A percentile compares a stretch with the other conserved stretches of the same genome.
Conservation (phyloP, 2,329 filamentous ascomycete species). For the Cordyceps militaris region DNA sequence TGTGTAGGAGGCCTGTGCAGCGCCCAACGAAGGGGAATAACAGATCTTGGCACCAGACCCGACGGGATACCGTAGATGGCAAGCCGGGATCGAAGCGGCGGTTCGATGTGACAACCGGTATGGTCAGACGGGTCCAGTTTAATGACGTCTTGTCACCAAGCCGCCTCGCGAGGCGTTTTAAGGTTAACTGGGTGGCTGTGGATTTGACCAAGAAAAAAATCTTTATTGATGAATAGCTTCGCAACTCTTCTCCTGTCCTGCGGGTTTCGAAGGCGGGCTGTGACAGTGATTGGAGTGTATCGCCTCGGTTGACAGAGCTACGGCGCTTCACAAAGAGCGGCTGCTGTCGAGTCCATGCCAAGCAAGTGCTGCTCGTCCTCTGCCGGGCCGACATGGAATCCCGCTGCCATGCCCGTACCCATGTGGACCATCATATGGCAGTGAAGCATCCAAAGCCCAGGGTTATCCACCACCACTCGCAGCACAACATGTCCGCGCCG, state of each 20-base stretch:
- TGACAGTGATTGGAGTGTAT: too few species aligned
- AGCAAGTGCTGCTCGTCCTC: slow-evolving; percentile 16
- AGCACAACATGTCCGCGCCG: slow-evolving; percentile 21
- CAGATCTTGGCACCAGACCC: background rate
- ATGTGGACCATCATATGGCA: slow-evolving; percentile 24
- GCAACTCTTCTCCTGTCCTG: too few species aligned
- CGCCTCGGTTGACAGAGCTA: background rate
- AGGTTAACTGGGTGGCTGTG: slow-evolving; percentile 2
- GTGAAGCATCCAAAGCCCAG: slow-evolving; percentile 23
- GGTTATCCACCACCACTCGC: slow-evolving; percentile 19
- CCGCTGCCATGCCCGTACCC: slow-evolving; percentile 21
- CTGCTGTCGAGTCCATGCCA: slow-evolving; percentile 14
- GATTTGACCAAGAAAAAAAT: background rate
- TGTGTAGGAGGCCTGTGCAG: too few species aligned
- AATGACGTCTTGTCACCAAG: slow-evolving; percentile 5
- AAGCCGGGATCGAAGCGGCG: slow-evolving; percentile 4
- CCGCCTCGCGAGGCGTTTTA: slow-evolving; percentile 4
- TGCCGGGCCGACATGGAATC: slow-evolving; percentile 20
- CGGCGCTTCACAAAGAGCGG: slow-evolving; percentile 12
- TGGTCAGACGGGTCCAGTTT: slow-evolving; percentile 8
- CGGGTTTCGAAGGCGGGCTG: too few species aligned
- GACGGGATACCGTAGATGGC: background rate
- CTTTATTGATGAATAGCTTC: too few species aligned
- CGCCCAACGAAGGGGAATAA: background rate
- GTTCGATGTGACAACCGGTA: background rate